phyloP scores from a whole-genome alignment of 345 rosid species.

The Eutrema heterophyllum region DNA sequence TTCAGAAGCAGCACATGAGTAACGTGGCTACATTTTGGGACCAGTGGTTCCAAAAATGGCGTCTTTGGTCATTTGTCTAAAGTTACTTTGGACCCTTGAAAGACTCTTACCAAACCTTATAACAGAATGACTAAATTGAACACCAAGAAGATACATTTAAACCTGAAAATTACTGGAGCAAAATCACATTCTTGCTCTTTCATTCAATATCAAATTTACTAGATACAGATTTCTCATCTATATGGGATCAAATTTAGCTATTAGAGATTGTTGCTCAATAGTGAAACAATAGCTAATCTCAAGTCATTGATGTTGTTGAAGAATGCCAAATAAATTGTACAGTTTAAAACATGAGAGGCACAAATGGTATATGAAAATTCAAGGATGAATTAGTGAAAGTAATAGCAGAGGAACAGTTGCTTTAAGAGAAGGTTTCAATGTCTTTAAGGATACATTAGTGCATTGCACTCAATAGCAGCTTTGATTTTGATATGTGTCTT shows the following conservation, averaged over 20 bases:
- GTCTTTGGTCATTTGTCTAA: constrained; percentile 13
- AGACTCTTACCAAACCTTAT: neutral
- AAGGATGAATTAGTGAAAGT: too few relatives aligned
- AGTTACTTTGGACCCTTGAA: neutral
- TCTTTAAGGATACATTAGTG: neutral
- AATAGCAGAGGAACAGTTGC: too few relatives aligned
- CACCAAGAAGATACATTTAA: neutral
- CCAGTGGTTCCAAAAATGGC: constrained; percentile 5
- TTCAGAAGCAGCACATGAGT: constrained; percentile 27
- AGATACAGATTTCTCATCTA: constrained; percentile 1
- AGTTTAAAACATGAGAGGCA: too few relatives aligned
- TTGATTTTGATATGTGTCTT: constrained; percentile 44
- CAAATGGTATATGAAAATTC: too few relatives aligned
- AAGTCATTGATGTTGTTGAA: neutral
- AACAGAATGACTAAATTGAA: neutral
- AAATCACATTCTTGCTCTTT: neutral
- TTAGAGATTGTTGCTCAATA: neutral
- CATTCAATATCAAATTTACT: neutral
- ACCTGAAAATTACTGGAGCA: neutral
- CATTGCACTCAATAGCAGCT: constrained; percentile 18
- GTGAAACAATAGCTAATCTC: neutral
- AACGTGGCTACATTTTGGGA: constrained; percentile 23
- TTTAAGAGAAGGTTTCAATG: too few relatives aligned
- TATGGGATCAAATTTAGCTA: neutral
- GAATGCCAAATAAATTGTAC: neutral